Evolutionary conservation across 2,329 filamentous ascomycete species (phyloP).

Genomic region (Sporothrix globosa): DNA sequence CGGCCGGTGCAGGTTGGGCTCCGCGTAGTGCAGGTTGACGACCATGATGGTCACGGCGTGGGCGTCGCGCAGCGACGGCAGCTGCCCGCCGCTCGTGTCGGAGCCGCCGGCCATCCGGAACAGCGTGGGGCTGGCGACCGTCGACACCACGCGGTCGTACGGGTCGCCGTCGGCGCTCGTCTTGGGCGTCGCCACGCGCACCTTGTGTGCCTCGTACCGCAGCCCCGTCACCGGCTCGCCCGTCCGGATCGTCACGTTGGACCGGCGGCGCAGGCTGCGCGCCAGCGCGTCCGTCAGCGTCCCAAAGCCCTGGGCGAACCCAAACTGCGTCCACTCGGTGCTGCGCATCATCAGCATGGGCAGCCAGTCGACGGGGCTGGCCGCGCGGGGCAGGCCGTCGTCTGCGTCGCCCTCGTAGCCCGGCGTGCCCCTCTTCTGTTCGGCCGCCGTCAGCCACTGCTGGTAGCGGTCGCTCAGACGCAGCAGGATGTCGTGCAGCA

Average conservation of each 20-base stretch:
- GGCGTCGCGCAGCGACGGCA: slow-evolving; percentile 57
- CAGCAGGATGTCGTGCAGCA: slow-evolving; percentile 30
- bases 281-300: slow-evolving; percentile 61
- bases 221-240: slow-evolving; percentile 55
- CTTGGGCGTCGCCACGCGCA: slow-evolving; percentile 28
- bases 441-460: slow-evolving; percentile 22
- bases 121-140: slow-evolving; percentile 55
- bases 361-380: slow-evolving; percentile 24
- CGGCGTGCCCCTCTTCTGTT: background rate
- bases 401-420: background rate
- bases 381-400: background rate
- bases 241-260: slow-evolving; percentile 64
- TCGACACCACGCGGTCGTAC: slow-evolving; percentile 66
- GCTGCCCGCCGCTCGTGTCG: slow-evolving; percentile 40
- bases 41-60: slow-evolving; percentile 83
- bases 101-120: slow-evolving; percentile 43
- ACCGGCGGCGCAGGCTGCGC: slow-evolving; percentile 52
- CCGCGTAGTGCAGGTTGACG: slow-evolving; percentile 83
- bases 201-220: slow-evolving; percentile 40
- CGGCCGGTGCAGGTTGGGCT: slow-evolving; percentile 62
- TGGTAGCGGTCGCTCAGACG: slow-evolving; percentile 16
- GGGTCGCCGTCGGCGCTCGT: slow-evolving; percentile 29
- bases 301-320: slow-evolving; percentile 64
- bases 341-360: slow-evolving; percentile 41
- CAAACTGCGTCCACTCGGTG: slow-evolving; percentile 46